These are phyloP conservation scores for Lecanosticta acicola DNA, from an alignment of 2,329 filamentous ascomycete genomes.

Conservation along the genomic window DNA sequence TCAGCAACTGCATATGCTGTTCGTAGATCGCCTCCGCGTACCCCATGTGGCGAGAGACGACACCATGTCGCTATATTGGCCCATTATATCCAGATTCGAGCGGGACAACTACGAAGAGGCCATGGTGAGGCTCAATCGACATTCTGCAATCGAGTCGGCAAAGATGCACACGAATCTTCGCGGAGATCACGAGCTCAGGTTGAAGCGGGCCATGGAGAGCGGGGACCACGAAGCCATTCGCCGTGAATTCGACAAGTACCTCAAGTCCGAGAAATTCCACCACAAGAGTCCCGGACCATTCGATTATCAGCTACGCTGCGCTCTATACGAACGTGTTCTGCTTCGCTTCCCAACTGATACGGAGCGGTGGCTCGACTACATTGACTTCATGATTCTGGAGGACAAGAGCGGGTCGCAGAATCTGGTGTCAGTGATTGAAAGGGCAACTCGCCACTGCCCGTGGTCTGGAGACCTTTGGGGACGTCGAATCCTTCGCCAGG, in stretches of 20 bases:
- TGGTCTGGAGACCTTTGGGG: conserved; percentile 92
- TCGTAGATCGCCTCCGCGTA: conserved; percentile 62
- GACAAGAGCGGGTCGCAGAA: conserved; percentile 29
- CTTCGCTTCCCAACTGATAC: conserved; percentile 67
- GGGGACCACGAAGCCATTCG: conserved; percentile 55
- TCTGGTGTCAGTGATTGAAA: conserved; percentile 66
- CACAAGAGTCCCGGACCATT: conserved; percentile 50
- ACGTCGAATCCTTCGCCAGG: conserved; percentile 76
- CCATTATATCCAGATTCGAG: conserved; percentile 63
- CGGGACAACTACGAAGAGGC: conserved; percentile 64
- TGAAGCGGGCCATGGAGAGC: conserved; percentile 54
- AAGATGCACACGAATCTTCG: conserved; percentile 60
- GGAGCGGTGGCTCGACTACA: conserved; percentile 74
- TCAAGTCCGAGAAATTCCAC: conserved; percentile 73
- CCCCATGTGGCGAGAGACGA: conserved; percentile 71
- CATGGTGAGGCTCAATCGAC: conserved; percentile 60
- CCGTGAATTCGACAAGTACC: conserved; percentile 58
- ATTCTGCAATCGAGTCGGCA: conserved; percentile 54
- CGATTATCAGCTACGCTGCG: conserved; percentile 50
- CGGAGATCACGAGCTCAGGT: conserved; percentile 56
- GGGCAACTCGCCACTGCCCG: conserved; percentile 83
- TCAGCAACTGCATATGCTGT: conserved; percentile 62
- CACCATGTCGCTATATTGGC: conserved; percentile 69
- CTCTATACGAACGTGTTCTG: conserved; percentile 73
- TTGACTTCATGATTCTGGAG: conserved; percentile 61